Evolutionary conservation across 1,284 basidiomycete species (phyloP).

Genomic region (Cystobasidium pallidum): DNA sequence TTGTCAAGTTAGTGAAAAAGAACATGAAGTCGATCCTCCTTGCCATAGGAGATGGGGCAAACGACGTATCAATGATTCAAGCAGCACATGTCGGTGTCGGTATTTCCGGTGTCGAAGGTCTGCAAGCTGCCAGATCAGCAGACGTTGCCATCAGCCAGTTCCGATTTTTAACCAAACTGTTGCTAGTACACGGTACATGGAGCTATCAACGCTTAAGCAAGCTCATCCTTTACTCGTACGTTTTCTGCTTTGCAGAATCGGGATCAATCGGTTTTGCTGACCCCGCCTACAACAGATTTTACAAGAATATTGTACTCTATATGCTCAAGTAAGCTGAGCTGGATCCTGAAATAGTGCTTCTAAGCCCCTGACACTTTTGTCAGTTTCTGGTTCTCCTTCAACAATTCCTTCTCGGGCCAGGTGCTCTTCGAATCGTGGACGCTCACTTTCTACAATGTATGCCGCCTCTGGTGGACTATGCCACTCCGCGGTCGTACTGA

Average conservation of each 20-base stretch:
- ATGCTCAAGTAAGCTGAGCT: constrained; percentile 66
- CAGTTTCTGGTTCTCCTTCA: constrained; percentile 80
- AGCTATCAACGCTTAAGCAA: constrained; percentile 94
- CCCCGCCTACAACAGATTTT: constrained; percentile 54
- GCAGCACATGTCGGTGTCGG: constrained; percentile 85
- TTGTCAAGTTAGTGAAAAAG: constrained; percentile 98
- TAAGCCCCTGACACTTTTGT: constrained; percentile 1
- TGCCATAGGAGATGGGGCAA: constrained; percentile 76
- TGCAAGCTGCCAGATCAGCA: constrained; percentile 95
- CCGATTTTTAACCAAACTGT: constrained; percentile 89
- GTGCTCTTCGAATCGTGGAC: constrained; percentile 99
- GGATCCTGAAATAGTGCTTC: neutral
- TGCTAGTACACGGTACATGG: constrained; percentile 98
- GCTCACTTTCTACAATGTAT: constrained; percentile 64
- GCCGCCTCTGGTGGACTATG: neutral
- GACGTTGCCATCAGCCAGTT: constrained; percentile 99
- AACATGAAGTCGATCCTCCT: constrained; percentile 87
- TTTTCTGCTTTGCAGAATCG: constrained; percentile 77
- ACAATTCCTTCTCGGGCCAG: constrained; percentile 98
- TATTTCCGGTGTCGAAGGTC: constrained; percentile 96
- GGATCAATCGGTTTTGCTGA: neutral
- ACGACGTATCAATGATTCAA: constrained; percentile 67
- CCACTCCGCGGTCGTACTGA: neutral
- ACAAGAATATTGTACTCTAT: constrained; percentile 88
- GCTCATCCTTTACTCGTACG: constrained; percentile 69